Percentiles rank a stretch among this genome's conserved stretches.
Evolutionary conservation across 192 early-diverging fungal genomes (phyloP).

Genomic region (Helicostylum pulchrum): DNA sequence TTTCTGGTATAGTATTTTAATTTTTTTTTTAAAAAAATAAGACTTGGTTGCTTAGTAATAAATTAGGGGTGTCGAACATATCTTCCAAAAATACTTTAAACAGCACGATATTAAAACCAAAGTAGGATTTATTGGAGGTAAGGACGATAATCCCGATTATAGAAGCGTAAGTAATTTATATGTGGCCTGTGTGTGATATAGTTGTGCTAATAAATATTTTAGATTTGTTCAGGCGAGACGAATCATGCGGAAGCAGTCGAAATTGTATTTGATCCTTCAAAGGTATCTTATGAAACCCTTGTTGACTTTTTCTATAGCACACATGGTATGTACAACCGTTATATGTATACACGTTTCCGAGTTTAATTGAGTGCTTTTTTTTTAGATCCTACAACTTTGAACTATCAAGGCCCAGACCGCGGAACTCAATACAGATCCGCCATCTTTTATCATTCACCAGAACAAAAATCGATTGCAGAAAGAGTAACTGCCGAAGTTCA

Average conservation of each 20-base stretch:
- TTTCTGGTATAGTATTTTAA: slow-evolving; percentile 67
- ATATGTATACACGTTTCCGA: not conserved
- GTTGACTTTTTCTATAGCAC: slow-evolving; percentile 81
- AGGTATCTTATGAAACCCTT: slow-evolving; percentile 71
- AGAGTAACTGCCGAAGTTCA: slow-evolving; percentile 65
- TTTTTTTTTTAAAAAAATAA: not conserved
- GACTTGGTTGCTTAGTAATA: not conserved
- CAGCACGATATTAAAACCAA: slow-evolving; percentile 40
- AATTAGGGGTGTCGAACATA: slow-evolving; percentile 55
- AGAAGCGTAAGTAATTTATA: slow-evolving; percentile 36
- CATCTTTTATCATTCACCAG: slow-evolving; percentile 77
- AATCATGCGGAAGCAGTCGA: slow-evolving; percentile 84
- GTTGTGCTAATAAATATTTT: not conserved
- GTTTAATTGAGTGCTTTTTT: not conserved
- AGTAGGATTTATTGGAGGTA: slow-evolving; percentile 58
- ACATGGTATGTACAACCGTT: slow-evolving; percentile 38
- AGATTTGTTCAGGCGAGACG: slow-evolving; percentile 72
- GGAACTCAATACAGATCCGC: slow-evolving; percentile 88
- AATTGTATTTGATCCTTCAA: slow-evolving; percentile 67
- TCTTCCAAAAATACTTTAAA: slow-evolving; percentile 51
- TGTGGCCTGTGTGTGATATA: not conserved
- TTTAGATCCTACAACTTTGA: slow-evolving; percentile 81
- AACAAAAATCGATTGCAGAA: slow-evolving; percentile 75
- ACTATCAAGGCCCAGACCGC: slow-evolving; percentile 78
- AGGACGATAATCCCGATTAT: slow-evolving; percentile 43